Conservation (phyloP, 163 green algal genomes). For the Chlamydomonas reinhardtii region DNA sequence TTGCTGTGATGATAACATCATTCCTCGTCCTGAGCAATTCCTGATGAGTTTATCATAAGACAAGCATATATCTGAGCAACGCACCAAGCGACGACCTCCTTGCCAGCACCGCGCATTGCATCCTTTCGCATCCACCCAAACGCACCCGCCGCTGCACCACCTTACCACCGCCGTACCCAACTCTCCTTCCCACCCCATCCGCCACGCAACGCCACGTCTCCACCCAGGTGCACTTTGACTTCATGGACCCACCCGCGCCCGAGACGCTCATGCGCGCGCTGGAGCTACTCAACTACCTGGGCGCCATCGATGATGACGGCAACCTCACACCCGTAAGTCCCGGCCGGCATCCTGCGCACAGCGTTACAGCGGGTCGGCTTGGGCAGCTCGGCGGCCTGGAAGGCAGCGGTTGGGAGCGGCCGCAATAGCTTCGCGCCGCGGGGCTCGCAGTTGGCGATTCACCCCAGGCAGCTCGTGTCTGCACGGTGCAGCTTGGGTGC, state of each 20-base stretch:
- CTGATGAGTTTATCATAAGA: conserved; percentile 44
- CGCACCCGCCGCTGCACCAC: background rate
- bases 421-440: no score
- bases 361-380: no score
- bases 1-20: conserved; percentile 69
- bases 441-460: no score
- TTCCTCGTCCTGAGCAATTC: conserved; percentile 77
- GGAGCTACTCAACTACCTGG: conserved; percentile 99
- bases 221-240: conserved; percentile 98
- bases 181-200: background rate
- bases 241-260: conserved; percentile 99
- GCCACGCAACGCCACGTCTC: background rate
- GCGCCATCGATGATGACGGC: conserved; percentile 97
- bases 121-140: background rate
- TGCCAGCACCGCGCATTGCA: background rate
- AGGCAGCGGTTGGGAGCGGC: no score
- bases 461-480: no score
- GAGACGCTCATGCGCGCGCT: conserved; percentile 99
- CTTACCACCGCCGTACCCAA: background rate
- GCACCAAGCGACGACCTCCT: background rate
- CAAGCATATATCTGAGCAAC: conserved; percentile 86
- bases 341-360: background rate
- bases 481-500: no score
- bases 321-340: conserved; percentile 86
- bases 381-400: no score